phyloP scores from a whole-genome alignment of 1,284 basidiomycete species.

The Gomphus bonarii region DNA sequence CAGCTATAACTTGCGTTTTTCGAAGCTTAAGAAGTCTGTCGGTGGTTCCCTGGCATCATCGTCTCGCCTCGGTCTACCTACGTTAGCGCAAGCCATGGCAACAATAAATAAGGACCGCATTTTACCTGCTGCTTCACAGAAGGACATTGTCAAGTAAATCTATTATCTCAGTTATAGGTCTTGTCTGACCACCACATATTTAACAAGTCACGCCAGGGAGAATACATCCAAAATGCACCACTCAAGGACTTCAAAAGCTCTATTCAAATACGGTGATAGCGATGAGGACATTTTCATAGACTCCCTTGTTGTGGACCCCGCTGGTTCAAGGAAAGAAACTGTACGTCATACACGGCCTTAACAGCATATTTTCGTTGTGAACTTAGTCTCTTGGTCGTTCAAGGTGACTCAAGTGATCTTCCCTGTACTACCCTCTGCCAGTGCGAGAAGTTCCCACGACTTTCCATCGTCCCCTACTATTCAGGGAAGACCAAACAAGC shows the following conservation, averaged over 20 bases:
- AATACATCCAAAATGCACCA: neutral
- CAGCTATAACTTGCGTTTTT: neutral
- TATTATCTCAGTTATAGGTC: neutral
- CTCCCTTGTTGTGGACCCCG: neutral
- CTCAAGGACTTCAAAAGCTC: neutral
- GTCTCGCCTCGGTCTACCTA: neutral
- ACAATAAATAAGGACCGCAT: neutral
- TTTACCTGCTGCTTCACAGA: neutral
- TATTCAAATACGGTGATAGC: neutral
- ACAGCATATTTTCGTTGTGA: neutral
- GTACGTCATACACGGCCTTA: neutral
- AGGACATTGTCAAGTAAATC: neutral
- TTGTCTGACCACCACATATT: neutral
- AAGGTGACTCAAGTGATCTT: neutral
- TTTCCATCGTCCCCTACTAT: neutral
- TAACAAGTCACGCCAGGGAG: neutral
- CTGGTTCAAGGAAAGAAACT: neutral
- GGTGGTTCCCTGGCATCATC: neutral
- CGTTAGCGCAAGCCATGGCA: neutral
- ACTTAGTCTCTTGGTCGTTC: neutral
- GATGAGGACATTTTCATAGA: neutral
- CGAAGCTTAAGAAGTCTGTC: neutral
- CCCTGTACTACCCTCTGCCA: neutral
- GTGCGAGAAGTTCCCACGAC: neutral
- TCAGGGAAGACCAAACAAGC: neutral